These are phyloP conservation scores for Pythium brachiatum DNA, from an alignment of 352 stramenopile species.

Conservation along the genomic window DNA sequence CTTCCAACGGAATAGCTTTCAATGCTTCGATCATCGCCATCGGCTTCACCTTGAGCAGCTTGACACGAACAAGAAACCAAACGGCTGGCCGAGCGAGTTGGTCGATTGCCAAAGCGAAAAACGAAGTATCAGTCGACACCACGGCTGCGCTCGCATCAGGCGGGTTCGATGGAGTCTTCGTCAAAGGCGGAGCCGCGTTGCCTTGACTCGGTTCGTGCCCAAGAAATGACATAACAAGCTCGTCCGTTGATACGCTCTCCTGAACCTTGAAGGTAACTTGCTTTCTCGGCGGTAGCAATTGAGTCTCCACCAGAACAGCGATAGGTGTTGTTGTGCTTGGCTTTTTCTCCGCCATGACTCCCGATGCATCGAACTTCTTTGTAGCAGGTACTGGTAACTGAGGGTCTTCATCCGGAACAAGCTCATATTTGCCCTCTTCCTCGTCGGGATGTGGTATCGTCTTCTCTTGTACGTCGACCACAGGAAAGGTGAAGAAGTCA, in stretches of 20 bases:
- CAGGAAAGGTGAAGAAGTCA: background rate
- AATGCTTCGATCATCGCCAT: background rate
- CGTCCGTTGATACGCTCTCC: conserved; percentile 15
- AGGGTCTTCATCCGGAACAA: background rate
- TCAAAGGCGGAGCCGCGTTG: background rate
- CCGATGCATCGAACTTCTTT: no score
- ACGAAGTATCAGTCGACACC: background rate
- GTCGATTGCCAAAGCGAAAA: conserved; percentile 10
- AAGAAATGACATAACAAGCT: conserved; percentile 20
- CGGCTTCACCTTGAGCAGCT: conserved; percentile 13
- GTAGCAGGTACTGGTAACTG: no score
- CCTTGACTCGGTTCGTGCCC: background rate
- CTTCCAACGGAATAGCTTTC: conserved; percentile 35
- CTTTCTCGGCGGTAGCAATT: background rate
- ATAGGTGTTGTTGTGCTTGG: no score
- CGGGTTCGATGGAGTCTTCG: background rate
- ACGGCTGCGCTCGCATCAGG: background rate
- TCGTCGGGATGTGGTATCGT: background rate
- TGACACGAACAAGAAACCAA: conserved; percentile 17
- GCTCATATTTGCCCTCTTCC: background rate
- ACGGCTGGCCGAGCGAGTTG: conserved; percentile 21
- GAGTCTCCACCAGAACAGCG: background rate
- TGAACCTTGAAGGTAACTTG: conserved; percentile 12
- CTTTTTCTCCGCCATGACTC: no score
- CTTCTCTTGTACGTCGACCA: background rate